These are phyloP conservation scores for Earliella scabrosa DNA, from an alignment of 1,284 basidiomycete genomes.

Conservation along the genomic window DNA sequence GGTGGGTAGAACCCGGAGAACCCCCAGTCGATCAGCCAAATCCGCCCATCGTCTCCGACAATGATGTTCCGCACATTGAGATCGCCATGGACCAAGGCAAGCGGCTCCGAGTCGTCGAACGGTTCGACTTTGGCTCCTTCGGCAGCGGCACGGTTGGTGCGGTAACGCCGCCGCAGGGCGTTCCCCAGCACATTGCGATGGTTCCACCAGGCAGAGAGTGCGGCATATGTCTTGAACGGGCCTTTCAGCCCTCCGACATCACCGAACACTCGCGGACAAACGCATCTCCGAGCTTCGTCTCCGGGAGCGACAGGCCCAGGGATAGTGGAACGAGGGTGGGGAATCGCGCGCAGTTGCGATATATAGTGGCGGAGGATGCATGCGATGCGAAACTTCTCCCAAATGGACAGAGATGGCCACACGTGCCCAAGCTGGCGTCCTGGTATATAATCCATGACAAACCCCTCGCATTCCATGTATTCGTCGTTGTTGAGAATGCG, in stretches of 20 bases:
- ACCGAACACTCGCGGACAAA: not conserved
- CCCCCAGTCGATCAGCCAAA: conserved; percentile 38
- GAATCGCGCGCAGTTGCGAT: conserved; percentile 26
- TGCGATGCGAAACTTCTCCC: conserved; percentile 28
- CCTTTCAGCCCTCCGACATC: not conserved
- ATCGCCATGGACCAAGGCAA: conserved; percentile 36
- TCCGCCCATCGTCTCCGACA: conserved; percentile 28
- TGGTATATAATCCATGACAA: conserved; percentile 30
- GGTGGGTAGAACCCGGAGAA: conserved; percentile 34
- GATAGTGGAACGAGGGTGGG: conserved; percentile 11
- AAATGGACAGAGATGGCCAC: conserved; percentile 30
- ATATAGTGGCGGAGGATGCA: conserved; percentile 36
- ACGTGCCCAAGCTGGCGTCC: conserved; percentile 28
- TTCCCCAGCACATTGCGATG: not conserved
- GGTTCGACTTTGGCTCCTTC: too few relatives aligned
- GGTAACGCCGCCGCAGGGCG: not conserved
- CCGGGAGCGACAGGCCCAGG: conserved; percentile 4
- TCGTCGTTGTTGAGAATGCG: not conserved
- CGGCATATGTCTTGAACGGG: conserved; percentile 13
- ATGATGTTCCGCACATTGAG: conserved; percentile 32
- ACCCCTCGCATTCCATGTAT: not conserved
- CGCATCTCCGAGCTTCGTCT: not conserved
- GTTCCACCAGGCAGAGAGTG: conserved; percentile 15
- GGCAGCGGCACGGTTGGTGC: too few relatives aligned
- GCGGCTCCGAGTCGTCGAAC: conserved; percentile 31